Conservation (phyloP, 1,139 yeast species). For the Taiozyma sp. region DNA sequence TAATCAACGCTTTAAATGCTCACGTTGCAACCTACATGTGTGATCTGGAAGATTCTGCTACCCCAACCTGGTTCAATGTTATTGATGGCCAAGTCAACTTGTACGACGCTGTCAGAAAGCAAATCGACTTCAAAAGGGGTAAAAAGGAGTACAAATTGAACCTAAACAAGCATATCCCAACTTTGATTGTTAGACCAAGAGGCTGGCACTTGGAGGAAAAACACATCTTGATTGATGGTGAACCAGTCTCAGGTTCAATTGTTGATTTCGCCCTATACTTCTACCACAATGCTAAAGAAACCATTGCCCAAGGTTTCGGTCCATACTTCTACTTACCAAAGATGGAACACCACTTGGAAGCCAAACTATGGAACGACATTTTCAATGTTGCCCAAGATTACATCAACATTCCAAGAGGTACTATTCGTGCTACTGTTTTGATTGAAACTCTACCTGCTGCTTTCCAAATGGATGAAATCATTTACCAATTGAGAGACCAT, state of each 20-base stretch:
- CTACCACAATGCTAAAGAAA: slow-evolving; percentile 66
- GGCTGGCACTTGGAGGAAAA: slow-evolving; percentile 83
- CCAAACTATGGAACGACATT: slow-evolving; percentile 75
- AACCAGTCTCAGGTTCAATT: slow-evolving; percentile 68
- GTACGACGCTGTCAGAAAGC: slow-evolving; percentile 54
- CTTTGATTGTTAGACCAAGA: slow-evolving; percentile 78
- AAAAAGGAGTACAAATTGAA: slow-evolving; percentile 60
- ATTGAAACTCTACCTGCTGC: slow-evolving; percentile 76
- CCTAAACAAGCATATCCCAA: slow-evolving; percentile 51
- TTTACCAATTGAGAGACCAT: slow-evolving; percentile 70
- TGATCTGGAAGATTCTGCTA: slow-evolving; percentile 64
- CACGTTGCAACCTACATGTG: slow-evolving; percentile 71
- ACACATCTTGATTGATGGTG: slow-evolving; percentile 71
- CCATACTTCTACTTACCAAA: slow-evolving; percentile 79
- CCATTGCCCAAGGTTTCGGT: slow-evolving; percentile 59
- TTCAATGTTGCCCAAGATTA: slow-evolving; percentile 68
- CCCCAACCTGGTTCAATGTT: slow-evolving; percentile 58
- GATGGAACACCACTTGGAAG: slow-evolving; percentile 79
- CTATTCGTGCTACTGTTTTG: slow-evolving; percentile 74
- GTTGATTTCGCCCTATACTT: slow-evolving; percentile 78
- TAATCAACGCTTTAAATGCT: slow-evolving; percentile 66
- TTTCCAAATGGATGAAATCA: slow-evolving; percentile 79
- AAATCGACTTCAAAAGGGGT: slow-evolving; percentile 37
- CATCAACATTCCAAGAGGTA: slow-evolving; percentile 61
- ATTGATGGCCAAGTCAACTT: slow-evolving; percentile 52